Conservation (phyloP, 2,329 filamentous ascomycete genomes). For the Fusarium sp. region DNA sequence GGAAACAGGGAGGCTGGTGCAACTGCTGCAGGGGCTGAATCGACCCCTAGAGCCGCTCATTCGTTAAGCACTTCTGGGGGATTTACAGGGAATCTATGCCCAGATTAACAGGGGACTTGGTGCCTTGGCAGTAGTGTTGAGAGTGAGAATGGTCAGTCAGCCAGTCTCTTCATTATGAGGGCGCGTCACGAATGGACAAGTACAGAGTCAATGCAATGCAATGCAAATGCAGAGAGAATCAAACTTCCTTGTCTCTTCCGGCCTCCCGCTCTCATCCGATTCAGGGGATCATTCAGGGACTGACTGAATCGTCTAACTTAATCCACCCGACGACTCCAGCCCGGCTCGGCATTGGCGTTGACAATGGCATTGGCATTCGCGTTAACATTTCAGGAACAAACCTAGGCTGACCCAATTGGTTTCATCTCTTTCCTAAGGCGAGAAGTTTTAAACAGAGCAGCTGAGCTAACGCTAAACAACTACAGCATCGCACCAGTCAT, state of each 20-base stretch:
- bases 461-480: constrained; percentile 8
- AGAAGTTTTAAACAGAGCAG: neutral
- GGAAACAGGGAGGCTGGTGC: constrained; percentile 53
- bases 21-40: constrained; percentile 46
- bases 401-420: constrained; percentile 13
- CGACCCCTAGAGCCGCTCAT: constrained; percentile 28
- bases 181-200: constrained; percentile 12
- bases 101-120: constrained; percentile 33
- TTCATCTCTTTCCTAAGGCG: constrained; percentile 19
- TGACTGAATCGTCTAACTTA: constrained; percentile 13
- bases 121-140: constrained; percentile 34
- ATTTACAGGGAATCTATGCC: constrained; percentile 36
- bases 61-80: constrained; percentile 35
- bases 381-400: constrained; percentile 34
- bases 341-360: constrained; percentile 29
- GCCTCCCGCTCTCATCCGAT: constrained; percentile 33
- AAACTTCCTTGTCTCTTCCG: constrained; percentile 23
- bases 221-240: constrained; percentile 3
- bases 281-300: constrained; percentile 37
- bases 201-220: constrained; percentile 5
- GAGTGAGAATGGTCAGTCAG: constrained; percentile 13
- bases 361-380: constrained; percentile 18
- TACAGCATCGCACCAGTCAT: constrained; percentile 19
- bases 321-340: constrained; percentile 5
- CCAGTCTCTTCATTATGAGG: constrained; percentile 2